These are phyloP conservation scores for Sporothrix brasiliensis DNA, from an alignment of 2,329 filamentous ascomycete species.

Conservation along the genomic window DNA sequence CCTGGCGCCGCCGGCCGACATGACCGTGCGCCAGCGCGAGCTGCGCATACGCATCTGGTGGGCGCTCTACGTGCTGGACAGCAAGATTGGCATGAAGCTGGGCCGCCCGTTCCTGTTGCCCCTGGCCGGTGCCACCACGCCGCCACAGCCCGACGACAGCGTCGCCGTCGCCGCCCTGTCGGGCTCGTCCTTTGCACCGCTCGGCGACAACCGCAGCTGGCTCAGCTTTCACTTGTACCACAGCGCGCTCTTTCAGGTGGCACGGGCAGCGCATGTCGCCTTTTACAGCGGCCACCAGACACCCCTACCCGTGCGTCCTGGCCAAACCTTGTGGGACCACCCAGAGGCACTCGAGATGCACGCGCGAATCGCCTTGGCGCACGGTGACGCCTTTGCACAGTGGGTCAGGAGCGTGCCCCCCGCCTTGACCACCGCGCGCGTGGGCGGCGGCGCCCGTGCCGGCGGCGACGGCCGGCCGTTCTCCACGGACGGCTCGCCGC, in stretches of 20 bases:
- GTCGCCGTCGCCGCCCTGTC: slow-evolving; percentile 11
- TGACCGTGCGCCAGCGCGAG: slow-evolving; percentile 35
- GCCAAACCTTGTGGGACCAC: slow-evolving; percentile 14
- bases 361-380: neutral
- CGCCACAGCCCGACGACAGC: neutral
- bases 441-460: neutral
- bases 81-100: slow-evolving; percentile 33
- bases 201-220: slow-evolving; percentile 27
- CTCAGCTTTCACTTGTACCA: slow-evolving; percentile 23
- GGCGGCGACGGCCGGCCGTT: neutral
- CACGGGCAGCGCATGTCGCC: neutral
- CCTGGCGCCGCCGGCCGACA: slow-evolving; percentile 43
- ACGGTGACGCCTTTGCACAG: neutral
- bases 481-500: slow-evolving; percentile 12
- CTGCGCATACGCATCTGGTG: slow-evolving; percentile 31
- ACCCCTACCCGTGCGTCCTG: neutral
- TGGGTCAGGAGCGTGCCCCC: slow-evolving; percentile 1
- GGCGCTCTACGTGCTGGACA: slow-evolving; percentile 31
- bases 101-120: slow-evolving; percentile 29
- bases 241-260: slow-evolving; percentile 16
- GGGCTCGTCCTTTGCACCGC: slow-evolving; percentile 21
- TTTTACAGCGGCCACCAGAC: slow-evolving; percentile 11
- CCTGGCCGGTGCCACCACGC: neutral
- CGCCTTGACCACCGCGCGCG: neutral
- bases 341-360: slow-evolving; percentile 10